Evolutionary conservation across 306 rosid species (phyloP).

Genomic region (Cicer arietinum): DNA sequence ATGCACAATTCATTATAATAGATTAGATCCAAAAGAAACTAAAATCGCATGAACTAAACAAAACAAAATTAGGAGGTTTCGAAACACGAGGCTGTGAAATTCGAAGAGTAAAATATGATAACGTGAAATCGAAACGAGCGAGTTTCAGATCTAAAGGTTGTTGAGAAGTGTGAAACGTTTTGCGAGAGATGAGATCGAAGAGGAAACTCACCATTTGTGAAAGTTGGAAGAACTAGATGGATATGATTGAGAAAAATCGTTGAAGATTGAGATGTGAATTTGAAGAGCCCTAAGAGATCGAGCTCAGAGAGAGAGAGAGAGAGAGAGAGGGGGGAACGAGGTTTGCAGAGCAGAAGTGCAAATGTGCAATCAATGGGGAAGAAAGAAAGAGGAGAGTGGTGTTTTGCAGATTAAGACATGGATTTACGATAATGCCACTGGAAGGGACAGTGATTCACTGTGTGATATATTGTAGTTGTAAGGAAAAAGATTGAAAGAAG

Average conservation of each 20-base stretch:
- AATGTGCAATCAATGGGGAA: constrained; percentile 41
- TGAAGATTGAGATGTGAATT: constrained; percentile 51
- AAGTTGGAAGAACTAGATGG: constrained; percentile 41
- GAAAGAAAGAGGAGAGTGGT: constrained; percentile 23
- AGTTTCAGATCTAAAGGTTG: constrained; percentile 72
- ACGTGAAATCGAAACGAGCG: constrained; percentile 54
- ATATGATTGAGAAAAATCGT: constrained; percentile 31
- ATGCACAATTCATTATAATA: constrained; percentile 45
- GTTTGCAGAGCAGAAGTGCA: constrained; percentile 36
- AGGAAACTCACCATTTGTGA: constrained; percentile 76
- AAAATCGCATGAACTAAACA: constrained; percentile 30
- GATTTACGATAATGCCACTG: constrained; percentile 70
- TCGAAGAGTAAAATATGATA: constrained; percentile 32
- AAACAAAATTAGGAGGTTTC: constrained; percentile 37
- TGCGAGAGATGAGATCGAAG: constrained; percentile 39
- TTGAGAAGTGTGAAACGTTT: constrained; percentile 38
- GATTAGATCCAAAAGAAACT: constrained; percentile 66
- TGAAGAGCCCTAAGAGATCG: constrained; percentile 52
- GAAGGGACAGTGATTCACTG: not conserved
- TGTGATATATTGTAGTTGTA: not conserved
- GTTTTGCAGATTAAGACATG: constrained; percentile 51
- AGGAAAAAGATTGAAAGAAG: not conserved
- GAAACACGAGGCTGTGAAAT: constrained; percentile 31
- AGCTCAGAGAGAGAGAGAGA: constrained; percentile 40
- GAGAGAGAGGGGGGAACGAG: not conserved